Evolutionary conservation across 352 stramenopile species (phyloP), one percentile per base, ranked within the genome.

Genomic region (Pythium sukuiense): DNA sequence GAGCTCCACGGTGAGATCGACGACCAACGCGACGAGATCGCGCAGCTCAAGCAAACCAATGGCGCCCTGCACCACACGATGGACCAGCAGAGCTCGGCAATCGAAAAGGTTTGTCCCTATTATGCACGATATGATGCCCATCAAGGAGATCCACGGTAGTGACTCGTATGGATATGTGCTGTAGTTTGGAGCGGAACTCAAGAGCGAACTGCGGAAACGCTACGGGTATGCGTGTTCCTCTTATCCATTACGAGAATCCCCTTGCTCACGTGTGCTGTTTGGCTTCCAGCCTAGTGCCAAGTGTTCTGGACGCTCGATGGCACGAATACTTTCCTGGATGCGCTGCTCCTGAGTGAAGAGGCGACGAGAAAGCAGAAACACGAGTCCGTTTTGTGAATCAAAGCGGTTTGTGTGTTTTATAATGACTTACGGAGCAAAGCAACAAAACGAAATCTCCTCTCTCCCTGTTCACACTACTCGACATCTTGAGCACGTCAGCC

Each of bases 171-270:
- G 41, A 8, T 49, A 26, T 13, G 16, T 49, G 37, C 26, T 49
- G 41, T 37, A 89, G 72, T 91, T 89, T 63, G 72, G 73, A 12
- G 64, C 63, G 16, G 79, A 88, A 35, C 63, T 89, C 30, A 79
- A 86, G 39, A 46, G 46, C 32, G 76, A 88, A 54, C 49, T 91
- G 8, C 75, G 73, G 20, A 81, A 79, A 59, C 82, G 82, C 53
- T 88, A 89, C 55, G 82, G 80, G 80, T 90, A 45, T 53, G 75
- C 70, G 20, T n/a, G 12, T 20, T 33, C 26, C 55, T 14, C 43
- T 24, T 24, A 24, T 24, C 20, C 20, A 24, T 24, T 24, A 24
- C 20, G 20, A 24, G 20, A 24, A 24, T 24, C 20, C 20, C 20
- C 20, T 24, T 24, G 20, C 20, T 24, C 20, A 24, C 20, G 20